Evolutionary conservation across 139 green algal genomes (phyloP).

Genomic region (Coelastrella sp.): DNA sequence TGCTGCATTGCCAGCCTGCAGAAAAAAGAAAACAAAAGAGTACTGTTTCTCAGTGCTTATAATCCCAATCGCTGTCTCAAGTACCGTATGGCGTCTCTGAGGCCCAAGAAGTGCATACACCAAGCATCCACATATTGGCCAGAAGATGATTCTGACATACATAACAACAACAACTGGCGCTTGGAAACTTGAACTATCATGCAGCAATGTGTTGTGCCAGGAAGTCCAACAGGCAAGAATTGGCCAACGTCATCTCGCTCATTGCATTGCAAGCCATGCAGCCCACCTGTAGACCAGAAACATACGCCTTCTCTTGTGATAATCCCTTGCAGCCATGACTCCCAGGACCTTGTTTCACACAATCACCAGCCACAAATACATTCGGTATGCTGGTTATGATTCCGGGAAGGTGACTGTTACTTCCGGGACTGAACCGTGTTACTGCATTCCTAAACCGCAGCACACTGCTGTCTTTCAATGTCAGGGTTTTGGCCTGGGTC

Average conservation of each 20-base stretch:
- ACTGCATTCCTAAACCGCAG: conserved; percentile 78
- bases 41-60: too few species aligned
- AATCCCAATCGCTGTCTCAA: neutral
- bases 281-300: conserved; percentile 76
- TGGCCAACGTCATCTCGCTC: neutral
- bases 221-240: neutral
- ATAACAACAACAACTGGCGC: too few species aligned
- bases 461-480: conserved; percentile 76
- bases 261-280: neutral
- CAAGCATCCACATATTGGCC: too few species aligned
- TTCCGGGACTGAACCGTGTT: conserved; percentile 85
- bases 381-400: conserved; percentile 20
- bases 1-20: conserved; percentile 42
- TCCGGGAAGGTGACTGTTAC: conserved; percentile 26
- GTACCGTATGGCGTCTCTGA: too few species aligned
- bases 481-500: conserved; percentile 61
- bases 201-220: neutral
- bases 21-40: neutral
- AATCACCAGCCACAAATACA: conserved; percentile 86
- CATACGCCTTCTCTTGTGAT: conserved; percentile 87
- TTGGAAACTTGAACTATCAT: too few species aligned
- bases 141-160: too few species aligned
- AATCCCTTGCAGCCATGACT: conserved; percentile 84
- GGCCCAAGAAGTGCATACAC: too few species aligned
- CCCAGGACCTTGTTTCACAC: conserved; percentile 73